A percentile compares a stretch with the other conserved stretches of the same genome.
These are phyloP conservation scores for Coniochaeta pulveracea DNA, from an alignment of 2,329 filamentous ascomycete species.

Conservation along the genomic window DNA sequence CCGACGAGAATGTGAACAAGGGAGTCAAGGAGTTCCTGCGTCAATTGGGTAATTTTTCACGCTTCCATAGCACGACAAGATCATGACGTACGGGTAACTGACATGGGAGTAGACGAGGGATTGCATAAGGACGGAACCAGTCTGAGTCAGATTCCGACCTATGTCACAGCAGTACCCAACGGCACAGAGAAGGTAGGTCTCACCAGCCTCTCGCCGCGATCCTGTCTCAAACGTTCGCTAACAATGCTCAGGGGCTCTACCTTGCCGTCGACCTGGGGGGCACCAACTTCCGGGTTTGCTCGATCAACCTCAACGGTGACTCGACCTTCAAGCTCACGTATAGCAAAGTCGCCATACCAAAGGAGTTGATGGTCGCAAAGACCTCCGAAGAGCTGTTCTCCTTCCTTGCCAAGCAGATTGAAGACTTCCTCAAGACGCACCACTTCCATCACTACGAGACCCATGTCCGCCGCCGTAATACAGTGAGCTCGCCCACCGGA, in stretches of 20 bases:
- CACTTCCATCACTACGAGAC: constrained; percentile 78
- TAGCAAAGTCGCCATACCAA: constrained; percentile 84
- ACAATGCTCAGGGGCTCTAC: constrained; percentile 66
- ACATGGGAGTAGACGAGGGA: constrained; percentile 55
- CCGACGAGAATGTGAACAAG: constrained; percentile 64
- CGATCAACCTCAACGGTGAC: constrained; percentile 84
- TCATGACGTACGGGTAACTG: constrained; percentile 1
- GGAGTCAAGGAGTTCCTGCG: constrained; percentile 76
- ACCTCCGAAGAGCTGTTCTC: constrained; percentile 78
- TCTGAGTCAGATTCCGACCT: constrained; percentile 92
- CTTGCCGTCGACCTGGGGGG: constrained; percentile 95
- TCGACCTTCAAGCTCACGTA: constrained; percentile 90
- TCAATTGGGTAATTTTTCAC: constrained; percentile 55
- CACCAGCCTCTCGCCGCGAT: neutral
- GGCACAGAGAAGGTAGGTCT: constrained; percentile 80
- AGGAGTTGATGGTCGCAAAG: constrained; percentile 80
- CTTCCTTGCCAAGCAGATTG: constrained; percentile 89
- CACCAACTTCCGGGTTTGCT: constrained; percentile 97
- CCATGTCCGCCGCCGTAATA: constrained; percentile 53
- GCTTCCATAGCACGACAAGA: neutral
- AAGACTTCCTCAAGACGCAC: constrained; percentile 74
- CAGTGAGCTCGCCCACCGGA: constrained; percentile 44
- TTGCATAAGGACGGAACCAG: constrained; percentile 66
- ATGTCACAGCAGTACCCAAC: constrained; percentile 91
- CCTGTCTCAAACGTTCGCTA: neutral